Percentiles rank a stretch among this genome's conserved stretches.
phyloP scores from a whole-genome alignment of 768 basidiomycete genomes.

The Russula foetens region DNA sequence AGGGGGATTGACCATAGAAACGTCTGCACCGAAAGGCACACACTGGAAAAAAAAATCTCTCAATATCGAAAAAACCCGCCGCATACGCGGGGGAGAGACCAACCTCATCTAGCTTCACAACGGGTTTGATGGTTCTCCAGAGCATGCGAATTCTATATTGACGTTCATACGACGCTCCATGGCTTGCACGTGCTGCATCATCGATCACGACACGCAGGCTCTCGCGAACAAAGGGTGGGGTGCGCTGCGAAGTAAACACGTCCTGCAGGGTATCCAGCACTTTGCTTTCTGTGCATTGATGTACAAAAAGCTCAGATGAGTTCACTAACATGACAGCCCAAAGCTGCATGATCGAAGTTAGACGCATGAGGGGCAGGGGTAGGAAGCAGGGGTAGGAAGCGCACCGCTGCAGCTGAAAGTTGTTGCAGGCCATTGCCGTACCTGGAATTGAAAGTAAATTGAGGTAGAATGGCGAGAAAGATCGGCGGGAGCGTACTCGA shows the following conservation, averaged over 20 bases:
- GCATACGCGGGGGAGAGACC: conserved; percentile 17
- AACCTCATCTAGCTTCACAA: conserved; percentile 75
- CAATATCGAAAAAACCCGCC: not conserved
- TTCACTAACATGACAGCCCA: conserved; percentile 91
- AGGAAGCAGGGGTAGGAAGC: not conserved
- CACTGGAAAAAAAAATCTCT: conserved; percentile 43
- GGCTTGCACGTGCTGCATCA: conserved; percentile 66
- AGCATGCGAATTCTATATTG: conserved; percentile 52
- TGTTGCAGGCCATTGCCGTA: conserved; percentile 17
- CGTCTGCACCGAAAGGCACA: conserved; percentile 34
- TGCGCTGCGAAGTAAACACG: conserved; percentile 49
- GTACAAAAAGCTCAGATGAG: conserved; percentile 60
- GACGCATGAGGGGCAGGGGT: not conserved
- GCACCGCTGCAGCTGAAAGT: conserved; percentile 18
- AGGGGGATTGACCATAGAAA: conserved; percentile 72
- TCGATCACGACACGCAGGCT: conserved; percentile 74
- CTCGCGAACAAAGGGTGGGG: conserved; percentile 74
- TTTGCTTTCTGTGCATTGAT: conserved; percentile 63
- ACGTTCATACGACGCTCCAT: conserved; percentile 33
- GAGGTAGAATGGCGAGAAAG: not conserved
- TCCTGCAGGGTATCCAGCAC: conserved; percentile 77
- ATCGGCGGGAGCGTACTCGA: conserved; percentile 46
- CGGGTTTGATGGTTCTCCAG: conserved; percentile 75
- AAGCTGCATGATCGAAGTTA: conserved; percentile 36
- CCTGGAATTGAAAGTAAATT: conserved; percentile 1